Conservation (phyloP, 805 yeast genomes). For the Jamesozyma spencerorum region DNA sequence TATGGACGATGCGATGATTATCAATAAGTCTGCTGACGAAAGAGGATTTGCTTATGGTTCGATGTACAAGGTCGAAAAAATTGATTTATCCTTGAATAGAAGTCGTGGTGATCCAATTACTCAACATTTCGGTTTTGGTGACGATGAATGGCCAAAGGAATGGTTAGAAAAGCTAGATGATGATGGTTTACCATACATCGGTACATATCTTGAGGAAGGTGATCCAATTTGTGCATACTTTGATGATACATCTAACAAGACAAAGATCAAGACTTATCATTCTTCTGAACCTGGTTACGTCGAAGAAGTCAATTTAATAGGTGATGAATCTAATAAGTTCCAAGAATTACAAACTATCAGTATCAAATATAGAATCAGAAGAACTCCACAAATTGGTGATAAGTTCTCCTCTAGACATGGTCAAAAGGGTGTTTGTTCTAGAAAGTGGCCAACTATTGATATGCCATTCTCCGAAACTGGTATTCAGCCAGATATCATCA, state of each 20-base stretch:
- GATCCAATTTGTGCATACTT: slow-evolving; percentile 90
- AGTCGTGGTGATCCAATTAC: slow-evolving; percentile 90
- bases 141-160: slow-evolving; percentile 81
- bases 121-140: slow-evolving; percentile 90
- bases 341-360: slow-evolving; percentile 77
- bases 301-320: slow-evolving; percentile 87
- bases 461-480: slow-evolving; percentile 97
- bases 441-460: slow-evolving; percentile 95
- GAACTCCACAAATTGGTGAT: slow-evolving; percentile 94
- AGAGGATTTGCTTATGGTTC: slow-evolving; percentile 98
- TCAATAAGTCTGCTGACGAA: slow-evolving; percentile 94
- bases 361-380: slow-evolving; percentile 81
- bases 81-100: slow-evolving; percentile 69
- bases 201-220: slow-evolving; percentile 83
- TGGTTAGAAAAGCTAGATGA: slow-evolving; percentile 85
- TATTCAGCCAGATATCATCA: slow-evolving; percentile 94
- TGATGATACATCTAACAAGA: slow-evolving; percentile 84
- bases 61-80: slow-evolving; percentile 87
- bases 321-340: slow-evolving; percentile 61
- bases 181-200: slow-evolving; percentile 89
- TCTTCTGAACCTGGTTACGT: slow-evolving; percentile 90
- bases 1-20: slow-evolving; percentile 99
- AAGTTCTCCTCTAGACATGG: slow-evolving; percentile 97
- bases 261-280: slow-evolving; percentile 87
- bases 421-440: slow-evolving; percentile 96